Conservation (phyloP, 78 protist genomes). For the Dictyostelium discoideum region DNA sequence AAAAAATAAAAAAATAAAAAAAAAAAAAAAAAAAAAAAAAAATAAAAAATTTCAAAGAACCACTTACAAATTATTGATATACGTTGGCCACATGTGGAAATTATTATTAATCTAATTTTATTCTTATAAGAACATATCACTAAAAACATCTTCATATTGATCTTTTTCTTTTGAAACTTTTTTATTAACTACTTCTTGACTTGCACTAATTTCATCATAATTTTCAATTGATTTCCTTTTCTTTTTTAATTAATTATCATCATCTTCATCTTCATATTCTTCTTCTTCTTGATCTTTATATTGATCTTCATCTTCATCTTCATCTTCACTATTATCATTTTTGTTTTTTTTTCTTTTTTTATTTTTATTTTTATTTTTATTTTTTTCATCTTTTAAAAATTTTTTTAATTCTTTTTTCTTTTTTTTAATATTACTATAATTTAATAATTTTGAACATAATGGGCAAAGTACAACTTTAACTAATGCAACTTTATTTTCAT, state of each 20-base stretch:
- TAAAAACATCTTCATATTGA: background rate
- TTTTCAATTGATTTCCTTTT: background rate
- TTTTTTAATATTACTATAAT: conserved; percentile 45
- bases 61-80: no score
- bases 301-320: background rate
- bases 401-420: conserved; percentile 59
- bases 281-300: background rate
- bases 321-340: background rate
- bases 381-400: conserved; percentile 13
- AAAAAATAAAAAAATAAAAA: no score
- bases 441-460: conserved; percentile 45
- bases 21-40: no score
- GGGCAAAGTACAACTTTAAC: conserved; percentile 72
- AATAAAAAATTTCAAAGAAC: no score
- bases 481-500: conserved; percentile 43
- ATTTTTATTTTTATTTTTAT: background rate
- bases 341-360: background rate
- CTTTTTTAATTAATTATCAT: background rate
- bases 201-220: background rate
- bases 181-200: background rate
- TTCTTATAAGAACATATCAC: conserved; percentile 8
- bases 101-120: no score
- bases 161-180: background rate
- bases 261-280: background rate
- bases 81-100: background rate